Base-by-base conservation (phyloP, 257 asterid species). In the Mitragyna speciosa region DNA sequence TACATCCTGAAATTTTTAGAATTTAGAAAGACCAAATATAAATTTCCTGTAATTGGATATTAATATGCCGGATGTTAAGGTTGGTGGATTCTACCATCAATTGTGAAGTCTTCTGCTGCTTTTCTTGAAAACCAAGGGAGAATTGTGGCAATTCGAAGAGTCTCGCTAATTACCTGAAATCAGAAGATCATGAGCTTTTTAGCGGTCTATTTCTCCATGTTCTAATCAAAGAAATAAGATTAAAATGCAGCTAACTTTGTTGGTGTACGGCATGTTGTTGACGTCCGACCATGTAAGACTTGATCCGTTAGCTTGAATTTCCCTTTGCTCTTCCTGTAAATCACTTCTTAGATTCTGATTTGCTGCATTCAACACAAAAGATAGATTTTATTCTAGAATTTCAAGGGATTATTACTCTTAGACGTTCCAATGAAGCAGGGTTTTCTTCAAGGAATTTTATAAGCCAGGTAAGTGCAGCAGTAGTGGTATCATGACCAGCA, bases 401-500 rank as follows among this genome's bases (percentile, higher is more conserved):
- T 58, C 26, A 39, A 65, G 73, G 73, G n/a, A 30, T 69, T 78
- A 79, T 82, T 92, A 93, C 97, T 82, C 96, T 85, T 73, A 93
- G 85, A 68, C 84, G 87, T 83, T 93, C 90, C 85, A 93, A 81
- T 45, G 83, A 96, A 45, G 64, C 86, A 65, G 92, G 94, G 67
- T 92, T 93, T 86, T 92, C 94, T 85, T 82, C 96, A 31, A 90
- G 93, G 79, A 86, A 92, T 78, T 93, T 92, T 51, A 51, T 78
- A 41, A 90, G 87, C 97, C 98, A 93, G 63, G 98, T 92, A 69
- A 93, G 84, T 70, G 88, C 97, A 78, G 98, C 98, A 70, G 98
- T 92, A 16, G 98, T 93, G 79, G 98, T 92, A 80, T 93, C 97
- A 80, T 92, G 98, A 31, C 98, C 98, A 36, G 98, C 98, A 84